A percentile compares a stretch with the other conserved stretches of the same genome.
phyloP scores from a whole-genome alignment of 228 moss, liverwort and hornwort species.

The Sphagnum fallax region DNA sequence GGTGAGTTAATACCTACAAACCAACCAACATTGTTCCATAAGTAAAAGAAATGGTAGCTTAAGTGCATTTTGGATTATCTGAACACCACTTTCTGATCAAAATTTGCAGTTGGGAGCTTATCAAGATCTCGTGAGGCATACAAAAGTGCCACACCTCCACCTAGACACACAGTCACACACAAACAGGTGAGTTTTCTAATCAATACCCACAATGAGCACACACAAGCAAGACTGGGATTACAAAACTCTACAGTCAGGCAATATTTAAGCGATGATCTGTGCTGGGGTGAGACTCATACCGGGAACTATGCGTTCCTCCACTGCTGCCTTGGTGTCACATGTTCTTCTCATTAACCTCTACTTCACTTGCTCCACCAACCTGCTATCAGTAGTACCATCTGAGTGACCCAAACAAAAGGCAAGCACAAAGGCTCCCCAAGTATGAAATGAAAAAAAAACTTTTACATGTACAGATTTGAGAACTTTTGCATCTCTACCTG shows the following conservation, averaged over 20 bases:
- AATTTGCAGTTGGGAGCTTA: constrained; percentile 60
- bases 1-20: too few relatives aligned
- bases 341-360: constrained; percentile 88
- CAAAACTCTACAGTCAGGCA: not conserved
- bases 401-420: too few relatives aligned
- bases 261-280: not conserved
- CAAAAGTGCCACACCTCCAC: constrained; percentile 80
- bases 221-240: too few relatives aligned
- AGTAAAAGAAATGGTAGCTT: constrained; percentile 34
- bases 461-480: too few relatives aligned
- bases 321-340: constrained; percentile 75
- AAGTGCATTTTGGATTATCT: constrained; percentile 83
- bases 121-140: constrained; percentile 82
- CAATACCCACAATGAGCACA: not conserved
- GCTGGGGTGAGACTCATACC: constrained; percentile 19
- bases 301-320: constrained; percentile 89
- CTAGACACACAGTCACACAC: constrained; percentile 3
- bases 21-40: too few relatives aligned
- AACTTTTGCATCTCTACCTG: too few relatives aligned
- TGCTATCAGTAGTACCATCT: constrained; percentile 5
- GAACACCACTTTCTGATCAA: constrained; percentile 77
- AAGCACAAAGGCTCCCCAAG: too few relatives aligned
- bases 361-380: constrained; percentile 90
- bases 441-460: too few relatives aligned
- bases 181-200: not conserved